Conservation (phyloP, 192 early-diverging fungal genomes). For the Coemansia pectinata region DNA sequence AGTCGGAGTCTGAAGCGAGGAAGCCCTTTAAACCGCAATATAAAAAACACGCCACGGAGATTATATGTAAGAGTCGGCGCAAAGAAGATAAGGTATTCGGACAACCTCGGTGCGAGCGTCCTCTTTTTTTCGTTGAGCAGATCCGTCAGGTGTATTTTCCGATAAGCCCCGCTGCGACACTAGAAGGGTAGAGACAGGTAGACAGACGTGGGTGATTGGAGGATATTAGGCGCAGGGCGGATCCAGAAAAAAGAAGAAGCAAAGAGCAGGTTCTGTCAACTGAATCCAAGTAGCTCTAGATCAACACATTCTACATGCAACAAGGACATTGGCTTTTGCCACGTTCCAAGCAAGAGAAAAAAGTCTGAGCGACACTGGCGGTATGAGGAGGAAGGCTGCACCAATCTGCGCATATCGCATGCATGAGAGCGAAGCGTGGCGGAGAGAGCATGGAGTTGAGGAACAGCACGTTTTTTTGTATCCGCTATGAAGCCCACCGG, state of each 20-base stretch:
- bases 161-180: neutral
- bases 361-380: neutral
- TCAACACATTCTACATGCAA: neutral
- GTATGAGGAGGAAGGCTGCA: neutral
- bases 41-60: neutral
- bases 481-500: neutral
- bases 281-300: neutral
- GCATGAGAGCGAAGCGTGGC: neutral
- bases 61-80: neutral
- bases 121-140: neutral
- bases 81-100: neutral
- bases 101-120: neutral
- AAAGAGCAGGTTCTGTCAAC: neutral
- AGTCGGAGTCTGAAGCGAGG: conserved; percentile 19
- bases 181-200: neutral
- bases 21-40: neutral
- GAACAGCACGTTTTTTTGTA: neutral
- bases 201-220: neutral
- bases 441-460: neutral
- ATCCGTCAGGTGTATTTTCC: neutral
- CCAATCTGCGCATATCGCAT: neutral
- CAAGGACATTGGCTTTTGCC: neutral
- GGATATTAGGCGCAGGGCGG: neutral
- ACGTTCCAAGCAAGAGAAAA: neutral
- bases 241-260: neutral